Conservation (phyloP, 129 eudicot species). For the Helianthus annuus region DNA sequence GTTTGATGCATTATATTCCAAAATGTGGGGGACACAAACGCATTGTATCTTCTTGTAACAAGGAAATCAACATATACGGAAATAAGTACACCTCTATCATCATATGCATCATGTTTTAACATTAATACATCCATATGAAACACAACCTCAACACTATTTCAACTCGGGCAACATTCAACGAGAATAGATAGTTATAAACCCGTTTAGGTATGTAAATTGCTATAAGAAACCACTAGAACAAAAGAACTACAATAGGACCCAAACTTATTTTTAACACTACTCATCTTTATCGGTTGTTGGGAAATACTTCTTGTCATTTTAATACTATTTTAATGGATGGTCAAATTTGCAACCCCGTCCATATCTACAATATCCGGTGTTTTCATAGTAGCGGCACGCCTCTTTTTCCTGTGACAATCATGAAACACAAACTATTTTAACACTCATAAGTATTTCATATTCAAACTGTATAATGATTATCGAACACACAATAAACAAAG, state of each 20-base stretch:
- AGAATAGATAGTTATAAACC: neutral
- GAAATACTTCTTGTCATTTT: neutral
- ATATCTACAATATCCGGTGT: constrained; percentile 35
- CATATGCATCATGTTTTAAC: neutral
- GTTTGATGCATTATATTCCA: neutral
- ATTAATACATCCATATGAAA: neutral
- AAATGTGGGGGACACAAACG: neutral
- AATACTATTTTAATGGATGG: constrained; percentile 36
- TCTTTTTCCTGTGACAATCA: constrained; percentile 37
- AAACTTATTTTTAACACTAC: neutral
- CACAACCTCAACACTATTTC: neutral
- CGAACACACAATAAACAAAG: too few relatives aligned
- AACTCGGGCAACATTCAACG: neutral
- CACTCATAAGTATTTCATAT: neutral
- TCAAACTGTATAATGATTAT: neutral
- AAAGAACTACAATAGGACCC: too few relatives aligned
- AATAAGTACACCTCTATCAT: neutral
- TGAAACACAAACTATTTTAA: neutral
- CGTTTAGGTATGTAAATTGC: too few relatives aligned
- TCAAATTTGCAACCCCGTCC: constrained; percentile 40
- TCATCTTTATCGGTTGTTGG: neutral
- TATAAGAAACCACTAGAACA: neutral
- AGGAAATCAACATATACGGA: neutral
- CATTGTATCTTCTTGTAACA: neutral
- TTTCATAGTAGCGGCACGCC: constrained; percentile 37